These are phyloP conservation scores for Abelmoschus esculentus DNA, from an alignment of 345 rosid genomes.

Conservation along the genomic window DNA sequence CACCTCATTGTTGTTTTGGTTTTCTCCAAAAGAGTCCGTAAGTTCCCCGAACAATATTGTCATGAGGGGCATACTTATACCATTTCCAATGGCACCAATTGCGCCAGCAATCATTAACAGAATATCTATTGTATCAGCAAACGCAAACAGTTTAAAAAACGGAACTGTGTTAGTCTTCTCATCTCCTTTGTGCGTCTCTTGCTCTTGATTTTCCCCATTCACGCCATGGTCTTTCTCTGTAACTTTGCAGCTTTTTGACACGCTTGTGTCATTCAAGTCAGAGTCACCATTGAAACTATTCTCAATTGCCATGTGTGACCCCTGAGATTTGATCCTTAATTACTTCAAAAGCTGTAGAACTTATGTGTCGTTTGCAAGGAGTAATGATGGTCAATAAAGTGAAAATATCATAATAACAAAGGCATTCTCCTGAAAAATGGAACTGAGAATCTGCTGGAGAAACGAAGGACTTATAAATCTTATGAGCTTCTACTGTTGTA, in stretches of 20 bases:
- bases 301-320: background rate
- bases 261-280: background rate
- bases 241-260: background rate
- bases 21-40: conserved; percentile 38
- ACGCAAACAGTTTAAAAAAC: conserved; percentile 49
- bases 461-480: background rate
- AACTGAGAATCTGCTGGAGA: background rate
- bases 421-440: background rate
- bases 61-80: conserved; percentile 55
- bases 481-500: background rate
- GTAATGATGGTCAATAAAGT: no score
- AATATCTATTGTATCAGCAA: conserved; percentile 49
- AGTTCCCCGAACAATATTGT: conserved; percentile 45
- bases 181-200: conserved; percentile 21
- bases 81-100: conserved; percentile 45
- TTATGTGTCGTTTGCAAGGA: no score
- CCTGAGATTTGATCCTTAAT: background rate
- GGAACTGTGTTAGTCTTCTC: conserved; percentile 23
- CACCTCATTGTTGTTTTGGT: conserved; percentile 21
- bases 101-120: conserved; percentile 52
- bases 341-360: background rate
- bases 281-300: background rate
- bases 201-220: background rate
- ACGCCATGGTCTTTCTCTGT: background rate
- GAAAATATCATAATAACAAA: no score